Conservation (phyloP, 805 yeast genomes). For the Yarrowia deformans region DNA sequence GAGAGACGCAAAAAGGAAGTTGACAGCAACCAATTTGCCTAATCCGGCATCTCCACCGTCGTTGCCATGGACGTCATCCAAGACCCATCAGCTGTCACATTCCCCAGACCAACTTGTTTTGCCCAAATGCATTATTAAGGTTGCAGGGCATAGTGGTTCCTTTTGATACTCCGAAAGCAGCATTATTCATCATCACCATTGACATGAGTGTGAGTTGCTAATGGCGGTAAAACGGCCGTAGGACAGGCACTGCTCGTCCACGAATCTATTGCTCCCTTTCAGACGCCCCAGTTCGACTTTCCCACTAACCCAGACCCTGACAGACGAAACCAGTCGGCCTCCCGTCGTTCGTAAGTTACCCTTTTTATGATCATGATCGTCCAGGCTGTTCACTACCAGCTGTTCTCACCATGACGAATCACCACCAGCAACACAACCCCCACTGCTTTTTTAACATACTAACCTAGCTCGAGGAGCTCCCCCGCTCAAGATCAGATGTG, state of each 20-base stretch:
- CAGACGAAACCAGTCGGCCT: slow-evolving; percentile 29
- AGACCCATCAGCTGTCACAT: background rate
- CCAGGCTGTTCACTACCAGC: background rate
- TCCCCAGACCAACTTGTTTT: slow-evolving; percentile 18
- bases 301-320: slow-evolving; percentile 34
- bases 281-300: no score
- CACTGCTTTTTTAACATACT: background rate
- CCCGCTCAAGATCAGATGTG: slow-evolving; percentile 51
- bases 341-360: slow-evolving; percentile 22
- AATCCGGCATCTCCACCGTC: background rate
- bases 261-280: background rate
- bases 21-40: background rate
- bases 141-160: slow-evolving; percentile 6
- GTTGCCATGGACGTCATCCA: background rate
- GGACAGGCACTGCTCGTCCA: no score
- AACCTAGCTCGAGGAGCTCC: slow-evolving; percentile 43
- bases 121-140: slow-evolving; percentile 21
- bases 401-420: no score
- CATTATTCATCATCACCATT: slow-evolving; percentile 25
- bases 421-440: no score
- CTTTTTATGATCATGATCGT: background rate
- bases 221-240: background rate
- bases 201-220: slow-evolving; percentile 31
- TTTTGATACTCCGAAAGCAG: slow-evolving; percentile 24
- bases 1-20: background rate